phyloP scores from a whole-genome alignment of 2,329 filamentous ascomycete genomes.

The Fusarium drepaniforme region DNA sequence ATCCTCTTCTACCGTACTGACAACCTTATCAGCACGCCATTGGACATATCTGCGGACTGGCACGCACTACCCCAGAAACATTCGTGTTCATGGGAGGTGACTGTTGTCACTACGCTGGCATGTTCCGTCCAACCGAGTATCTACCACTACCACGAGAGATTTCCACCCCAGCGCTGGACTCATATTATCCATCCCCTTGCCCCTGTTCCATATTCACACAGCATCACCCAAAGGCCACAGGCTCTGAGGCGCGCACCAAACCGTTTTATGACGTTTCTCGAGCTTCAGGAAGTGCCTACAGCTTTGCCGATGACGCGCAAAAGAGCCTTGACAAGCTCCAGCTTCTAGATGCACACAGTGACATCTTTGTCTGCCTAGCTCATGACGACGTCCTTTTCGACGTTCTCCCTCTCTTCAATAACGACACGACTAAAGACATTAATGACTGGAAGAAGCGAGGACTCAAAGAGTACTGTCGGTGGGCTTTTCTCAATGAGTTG shows the following conservation, averaged over 20 bases:
- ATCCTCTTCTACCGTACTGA: background rate
- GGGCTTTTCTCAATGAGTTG: background rate
- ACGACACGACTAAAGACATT: background rate
- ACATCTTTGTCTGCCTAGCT: background rate
- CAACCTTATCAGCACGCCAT: background rate
- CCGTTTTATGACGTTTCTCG: background rate
- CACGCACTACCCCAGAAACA: background rate
- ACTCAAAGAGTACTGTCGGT: background rate
- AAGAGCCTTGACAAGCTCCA: background rate
- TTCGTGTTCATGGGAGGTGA: background rate
- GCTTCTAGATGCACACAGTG: background rate
- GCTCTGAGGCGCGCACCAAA: background rate
- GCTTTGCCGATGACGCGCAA: background rate
- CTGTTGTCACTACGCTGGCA: background rate
- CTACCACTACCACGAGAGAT: background rate
- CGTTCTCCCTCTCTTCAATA: background rate
- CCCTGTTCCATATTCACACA: background rate
- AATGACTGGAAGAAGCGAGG: background rate
- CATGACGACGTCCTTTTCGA: background rate
- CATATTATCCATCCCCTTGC: background rate
- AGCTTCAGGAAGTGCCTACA: background rate
- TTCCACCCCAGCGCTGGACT: background rate
- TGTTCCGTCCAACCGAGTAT: background rate
- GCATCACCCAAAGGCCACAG: background rate
- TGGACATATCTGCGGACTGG: background rate